phyloP scores from a whole-genome alignment of 177 flowering plant genomes.

The Vitis hybrid region DNA sequence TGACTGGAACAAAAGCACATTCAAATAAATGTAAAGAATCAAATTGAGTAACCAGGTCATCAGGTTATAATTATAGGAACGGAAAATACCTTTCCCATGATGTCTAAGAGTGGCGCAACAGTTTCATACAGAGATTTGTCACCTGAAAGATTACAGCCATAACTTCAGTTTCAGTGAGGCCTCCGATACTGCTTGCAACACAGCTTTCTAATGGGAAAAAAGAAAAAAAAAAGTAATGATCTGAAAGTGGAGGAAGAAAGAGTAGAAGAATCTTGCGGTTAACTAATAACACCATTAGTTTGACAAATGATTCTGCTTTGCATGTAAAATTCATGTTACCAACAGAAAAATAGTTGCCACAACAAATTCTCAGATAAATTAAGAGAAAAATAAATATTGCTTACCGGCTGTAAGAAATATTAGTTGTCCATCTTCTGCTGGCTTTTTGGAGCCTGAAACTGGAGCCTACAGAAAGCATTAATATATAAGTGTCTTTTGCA shows the following conservation, averaged over 20 bases:
- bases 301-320: too few relatives aligned
- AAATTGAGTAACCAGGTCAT: not conserved
- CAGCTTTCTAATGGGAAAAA: not conserved
- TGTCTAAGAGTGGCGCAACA: slow-evolving; percentile 66
- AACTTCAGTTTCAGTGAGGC: slow-evolving; percentile 8
- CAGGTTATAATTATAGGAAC: not conserved
- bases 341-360: too few relatives aligned
- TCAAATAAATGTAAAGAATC: slow-evolving; percentile 2
- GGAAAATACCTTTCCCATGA: slow-evolving; percentile 87
- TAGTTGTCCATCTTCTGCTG: slow-evolving; percentile 92
- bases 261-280: too few relatives aligned
- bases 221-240: not conserved
- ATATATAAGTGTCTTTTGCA: too few relatives aligned
- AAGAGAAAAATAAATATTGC: not conserved
- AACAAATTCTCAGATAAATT: not conserved
- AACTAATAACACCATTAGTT: too few relatives aligned
- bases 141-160: slow-evolving; percentile 49
- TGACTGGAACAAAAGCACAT: slow-evolving; percentile 49
- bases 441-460: slow-evolving; percentile 98
- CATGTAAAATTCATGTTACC: too few relatives aligned
- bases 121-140: slow-evolving; percentile 70
- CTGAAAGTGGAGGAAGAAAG: too few relatives aligned
- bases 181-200: not conserved
- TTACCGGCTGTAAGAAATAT: slow-evolving; percentile 93
- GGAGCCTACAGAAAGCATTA: slow-evolving; percentile 62